Evolutionary conservation across 495 filamentous ascomycete genomes (phyloP).

Genomic region (Clavariopsis aquatica): DNA sequence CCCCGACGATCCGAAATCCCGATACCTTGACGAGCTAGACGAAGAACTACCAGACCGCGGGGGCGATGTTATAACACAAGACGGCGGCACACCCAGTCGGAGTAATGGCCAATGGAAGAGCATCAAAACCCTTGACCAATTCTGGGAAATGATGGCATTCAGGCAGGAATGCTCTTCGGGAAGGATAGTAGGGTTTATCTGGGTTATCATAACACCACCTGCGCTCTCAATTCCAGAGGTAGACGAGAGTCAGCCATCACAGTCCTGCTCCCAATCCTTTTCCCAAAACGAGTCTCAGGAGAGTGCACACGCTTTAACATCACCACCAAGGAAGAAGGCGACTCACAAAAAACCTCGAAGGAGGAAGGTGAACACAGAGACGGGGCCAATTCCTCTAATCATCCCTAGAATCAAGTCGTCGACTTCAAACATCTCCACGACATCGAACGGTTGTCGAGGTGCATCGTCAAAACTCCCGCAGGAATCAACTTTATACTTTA

Average conservation of each 20-base stretch:
- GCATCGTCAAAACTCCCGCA: constrained; percentile 34
- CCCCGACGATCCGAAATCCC: constrained; percentile 93
- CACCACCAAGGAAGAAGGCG: constrained; percentile 7
- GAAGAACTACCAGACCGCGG: constrained; percentile 63
- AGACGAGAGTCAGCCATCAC: constrained; percentile 29
- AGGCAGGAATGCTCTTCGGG: constrained; percentile 94
- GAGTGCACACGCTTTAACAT: background rate
- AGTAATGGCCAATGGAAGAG: constrained; percentile 74
- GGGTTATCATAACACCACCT: constrained; percentile 73
- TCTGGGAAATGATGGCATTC: constrained; percentile 99
- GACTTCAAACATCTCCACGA: constrained; percentile 39
- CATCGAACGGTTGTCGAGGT: constrained; percentile 43
- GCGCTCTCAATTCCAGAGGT: constrained; percentile 44
- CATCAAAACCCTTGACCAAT: constrained; percentile 78
- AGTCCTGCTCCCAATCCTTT: constrained; percentile 19
- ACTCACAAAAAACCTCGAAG: constrained; percentile 11
- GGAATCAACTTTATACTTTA: constrained; percentile 60
- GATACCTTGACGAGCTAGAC: constrained; percentile 87
- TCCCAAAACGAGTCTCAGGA: background rate
- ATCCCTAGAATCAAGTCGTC: constrained; percentile 56
- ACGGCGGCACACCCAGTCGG: constrained; percentile 42
- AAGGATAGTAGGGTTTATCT: constrained; percentile 87
- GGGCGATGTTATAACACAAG: constrained; percentile 44
- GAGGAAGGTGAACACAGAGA: constrained; percentile 28
- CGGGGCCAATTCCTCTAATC: constrained; percentile 55